Base-by-base conservation (phyloP, 768 basidiomycete genomes). In the Auriscalpium vulgare region DNA sequence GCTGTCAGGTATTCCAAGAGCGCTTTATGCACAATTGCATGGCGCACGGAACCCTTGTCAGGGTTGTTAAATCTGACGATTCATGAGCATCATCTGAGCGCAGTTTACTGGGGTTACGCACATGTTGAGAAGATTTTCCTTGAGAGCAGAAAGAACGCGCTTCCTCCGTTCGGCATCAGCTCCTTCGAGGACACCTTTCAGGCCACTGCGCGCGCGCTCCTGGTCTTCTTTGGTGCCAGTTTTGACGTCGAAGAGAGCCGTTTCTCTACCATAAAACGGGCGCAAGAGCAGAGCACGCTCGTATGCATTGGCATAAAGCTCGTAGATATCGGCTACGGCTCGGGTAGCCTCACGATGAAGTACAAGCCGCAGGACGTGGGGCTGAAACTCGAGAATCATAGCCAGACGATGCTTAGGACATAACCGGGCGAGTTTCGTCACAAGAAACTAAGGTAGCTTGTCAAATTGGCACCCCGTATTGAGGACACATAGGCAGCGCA, bases 201-300 rank as follows among this genome's bases (percentile, higher is more conserved):
- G 69, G 0, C 89, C 88, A 58, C 79, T 82, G 67, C 79, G 85
- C 5, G 81, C 79, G 13, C 72, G 71, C 59, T 82, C 86, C 66
- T 83, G 85, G 48, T 87, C 83, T 50, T 79, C 79, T 0, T 76
- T 78, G 47, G 79, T 84, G 13, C 82, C 83, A 10, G 59, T 56
- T 23, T 47, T 55, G 17, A 53, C 37, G 7, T 71, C 75, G 69
- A 95, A 92, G 35, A 97, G 71, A 3, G 78, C 74, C 0, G 84
- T 85, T 68, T 97, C 94, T 67, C 88, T 90, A 13, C 94, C 94
- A 61, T 93, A 97, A 60, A 97, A 92, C 58, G 93, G 91, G 16
- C 87, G 82, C 7, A 95, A 73, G 6, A 97, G 75, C 19, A 91
- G 74, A 0, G 85, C 79, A 17, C 91, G 82, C 63, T 95, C 92